Conservation (phyloP, 176 grass and related monocot species). For the Carex pumila region DNA sequence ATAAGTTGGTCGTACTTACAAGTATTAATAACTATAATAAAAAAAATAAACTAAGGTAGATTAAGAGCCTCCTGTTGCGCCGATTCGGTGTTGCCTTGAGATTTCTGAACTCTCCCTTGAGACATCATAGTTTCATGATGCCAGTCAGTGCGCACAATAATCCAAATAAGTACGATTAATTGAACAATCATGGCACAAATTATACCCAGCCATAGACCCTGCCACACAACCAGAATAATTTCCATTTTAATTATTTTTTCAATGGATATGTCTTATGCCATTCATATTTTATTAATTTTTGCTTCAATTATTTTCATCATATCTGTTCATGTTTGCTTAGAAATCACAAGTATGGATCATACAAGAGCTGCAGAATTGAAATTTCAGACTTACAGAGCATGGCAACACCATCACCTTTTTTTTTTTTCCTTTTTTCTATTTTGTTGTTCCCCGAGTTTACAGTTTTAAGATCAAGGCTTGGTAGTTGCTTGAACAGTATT, state of each 20-base stretch:
- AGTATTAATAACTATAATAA: not conserved
- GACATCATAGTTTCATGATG: conserved; percentile 51
- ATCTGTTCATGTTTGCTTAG: not conserved
- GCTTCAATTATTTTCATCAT: not conserved
- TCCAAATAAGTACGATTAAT: conserved; percentile 43
- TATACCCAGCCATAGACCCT: conserved; percentile 90
- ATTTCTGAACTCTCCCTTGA: conserved; percentile 29
- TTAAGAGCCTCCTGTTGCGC: not conserved
- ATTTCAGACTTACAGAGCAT: not conserved
- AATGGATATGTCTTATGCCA: not conserved
- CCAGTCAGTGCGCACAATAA: conserved; percentile 66
- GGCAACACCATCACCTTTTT: not conserved
- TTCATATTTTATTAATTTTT: not conserved
- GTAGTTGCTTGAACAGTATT: not conserved
- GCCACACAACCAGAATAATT: not conserved
- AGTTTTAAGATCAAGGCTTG: not conserved
- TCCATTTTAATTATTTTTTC: not conserved
- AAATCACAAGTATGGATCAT: not conserved
- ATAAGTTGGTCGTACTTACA: not conserved
- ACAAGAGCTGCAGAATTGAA: not conserved
- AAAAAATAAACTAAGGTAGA: not conserved
- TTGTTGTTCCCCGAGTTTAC: not conserved
- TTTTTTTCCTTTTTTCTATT: no score
- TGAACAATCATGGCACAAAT: conserved; percentile 77
- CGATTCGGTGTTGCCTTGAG: conserved; percentile 5